Percentiles rank a stretch among this genome's conserved stretches.
These are phyloP conservation scores for Heterobasidion occidentale DNA, from an alignment of 1,284 basidiomycete species.

Conservation along the genomic window DNA sequence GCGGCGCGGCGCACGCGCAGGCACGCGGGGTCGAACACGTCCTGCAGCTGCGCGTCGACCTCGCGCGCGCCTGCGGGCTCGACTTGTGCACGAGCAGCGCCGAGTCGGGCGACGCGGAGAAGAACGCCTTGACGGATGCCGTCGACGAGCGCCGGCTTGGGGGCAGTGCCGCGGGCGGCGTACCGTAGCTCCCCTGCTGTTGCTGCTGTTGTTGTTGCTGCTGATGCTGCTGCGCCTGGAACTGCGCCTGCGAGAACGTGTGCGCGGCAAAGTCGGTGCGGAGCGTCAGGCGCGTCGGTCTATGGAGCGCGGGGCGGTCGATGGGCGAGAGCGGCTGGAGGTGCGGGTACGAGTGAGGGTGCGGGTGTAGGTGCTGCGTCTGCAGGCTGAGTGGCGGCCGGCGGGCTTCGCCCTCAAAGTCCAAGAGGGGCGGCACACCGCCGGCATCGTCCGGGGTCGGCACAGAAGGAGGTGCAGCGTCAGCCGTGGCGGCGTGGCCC, in stretches of 20 bases:
- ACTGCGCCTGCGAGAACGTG: background rate
- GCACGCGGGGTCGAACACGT: slow-evolving; percentile 61
- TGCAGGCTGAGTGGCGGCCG: background rate
- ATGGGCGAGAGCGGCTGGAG: background rate
- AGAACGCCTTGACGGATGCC: slow-evolving; percentile 38
- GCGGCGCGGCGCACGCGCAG: slow-evolving; percentile 54
- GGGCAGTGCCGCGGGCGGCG: slow-evolving; percentile 10
- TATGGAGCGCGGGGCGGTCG: slow-evolving; percentile 1
- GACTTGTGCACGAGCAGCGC: slow-evolving; percentile 59
- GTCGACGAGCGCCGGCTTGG: slow-evolving; percentile 50
- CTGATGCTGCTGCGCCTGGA: no score
- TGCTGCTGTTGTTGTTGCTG: no score
- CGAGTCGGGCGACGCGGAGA: background rate
- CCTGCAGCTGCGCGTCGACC: slow-evolving; percentile 59
- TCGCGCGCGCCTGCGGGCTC: slow-evolving; percentile 57
- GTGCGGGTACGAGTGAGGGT: background rate
- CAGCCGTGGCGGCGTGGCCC: background rate
- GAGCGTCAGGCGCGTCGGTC: slow-evolving; percentile 1
- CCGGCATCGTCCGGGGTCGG: no score
- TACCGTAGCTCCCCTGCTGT: slow-evolving; percentile 11
- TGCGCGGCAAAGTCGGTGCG: slow-evolving; percentile 3
- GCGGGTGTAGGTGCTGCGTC: background rate
- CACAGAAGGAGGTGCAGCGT: no score
- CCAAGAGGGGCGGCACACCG: no score
- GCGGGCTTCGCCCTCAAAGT: no score